phyloP scores from a whole-genome alignment of 1,284 basidiomycete genomes.

The Rhodotorula sp. region DNA sequence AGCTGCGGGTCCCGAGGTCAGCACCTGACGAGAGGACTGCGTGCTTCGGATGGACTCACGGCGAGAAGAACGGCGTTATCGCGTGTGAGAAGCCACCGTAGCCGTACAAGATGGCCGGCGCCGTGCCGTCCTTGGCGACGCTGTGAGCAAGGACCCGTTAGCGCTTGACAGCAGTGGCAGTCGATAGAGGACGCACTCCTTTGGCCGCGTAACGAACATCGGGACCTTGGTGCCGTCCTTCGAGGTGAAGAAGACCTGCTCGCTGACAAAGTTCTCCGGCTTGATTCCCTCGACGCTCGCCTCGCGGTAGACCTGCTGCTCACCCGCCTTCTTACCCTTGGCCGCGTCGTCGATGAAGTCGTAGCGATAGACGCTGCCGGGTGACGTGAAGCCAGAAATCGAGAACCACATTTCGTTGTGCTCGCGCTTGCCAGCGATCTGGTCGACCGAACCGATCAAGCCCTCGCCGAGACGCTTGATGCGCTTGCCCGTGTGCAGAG shows the following conservation, averaged over 20 bases:
- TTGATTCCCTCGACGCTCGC: constrained; percentile 66
- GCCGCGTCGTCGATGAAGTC: constrained; percentile 54
- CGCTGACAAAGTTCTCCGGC: constrained; percentile 67
- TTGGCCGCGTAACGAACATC: constrained; percentile 81
- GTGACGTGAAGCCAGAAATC: constrained; percentile 69
- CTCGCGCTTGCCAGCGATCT: constrained; percentile 58
- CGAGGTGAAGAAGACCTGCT: constrained; percentile 74
- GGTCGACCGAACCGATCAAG: constrained; percentile 67
- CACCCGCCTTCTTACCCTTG: constrained; percentile 46
- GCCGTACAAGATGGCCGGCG: constrained; percentile 77
- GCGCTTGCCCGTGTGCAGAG: constrained; percentile 58
- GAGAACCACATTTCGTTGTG: constrained; percentile 68
- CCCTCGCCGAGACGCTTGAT: constrained; percentile 63
- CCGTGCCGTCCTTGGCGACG: constrained; percentile 64
- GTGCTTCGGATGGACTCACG: neutral
- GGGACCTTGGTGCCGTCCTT: constrained; percentile 80
- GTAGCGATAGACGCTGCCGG: constrained; percentile 66
- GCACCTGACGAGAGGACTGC: neutral
- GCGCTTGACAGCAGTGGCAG: constrained; percentile 65
- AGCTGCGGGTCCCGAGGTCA: constrained; percentile 47
- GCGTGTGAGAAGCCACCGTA: constrained; percentile 80
- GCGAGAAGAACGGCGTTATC: constrained; percentile 35
- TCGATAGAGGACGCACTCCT: constrained; percentile 51
- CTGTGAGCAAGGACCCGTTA: constrained; percentile 39
- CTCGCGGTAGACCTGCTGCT: constrained; percentile 63